Conservation (phyloP, 495 filamentous ascomycete species). For the Cercophora newfieldiana region DNA sequence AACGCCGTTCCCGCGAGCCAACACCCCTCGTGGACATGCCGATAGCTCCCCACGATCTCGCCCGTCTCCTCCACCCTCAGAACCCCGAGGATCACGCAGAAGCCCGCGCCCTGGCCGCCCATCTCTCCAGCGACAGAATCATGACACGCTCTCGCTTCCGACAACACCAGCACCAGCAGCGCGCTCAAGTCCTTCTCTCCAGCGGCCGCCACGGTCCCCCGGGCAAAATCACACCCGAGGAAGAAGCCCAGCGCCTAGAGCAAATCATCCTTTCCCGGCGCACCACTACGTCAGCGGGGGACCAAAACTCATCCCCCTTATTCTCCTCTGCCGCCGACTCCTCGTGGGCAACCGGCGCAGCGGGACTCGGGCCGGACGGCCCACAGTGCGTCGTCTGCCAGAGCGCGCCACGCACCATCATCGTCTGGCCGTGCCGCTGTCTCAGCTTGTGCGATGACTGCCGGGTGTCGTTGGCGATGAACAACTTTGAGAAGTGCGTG, state of each 20-base stretch:
- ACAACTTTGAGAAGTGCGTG: constrained; percentile 93
- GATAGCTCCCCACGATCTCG: constrained; percentile 67
- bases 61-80: constrained; percentile 80
- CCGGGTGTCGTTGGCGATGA: constrained; percentile 88
- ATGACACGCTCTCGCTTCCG: constrained; percentile 79
- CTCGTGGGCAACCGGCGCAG: constrained; percentile 67
- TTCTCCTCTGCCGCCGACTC: constrained; percentile 14
- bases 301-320: neutral
- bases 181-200: constrained; percentile 63
- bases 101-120: constrained; percentile 78
- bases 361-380: constrained; percentile 69
- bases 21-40: constrained; percentile 62
- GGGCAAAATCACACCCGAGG: constrained; percentile 55
- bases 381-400: constrained; percentile 95
- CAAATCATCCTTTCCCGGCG: constrained; percentile 71
- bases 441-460: constrained; percentile 94
- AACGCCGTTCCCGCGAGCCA: constrained; percentile 48
- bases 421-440: constrained; percentile 96
- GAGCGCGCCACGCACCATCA: constrained; percentile 77
- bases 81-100: constrained; percentile 75
- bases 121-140: constrained; percentile 66
- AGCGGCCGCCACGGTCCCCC: constrained; percentile 31
- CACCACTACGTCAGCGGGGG: constrained; percentile 18
- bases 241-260: constrained; percentile 80
- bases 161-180: constrained; percentile 62